A percentile compares a stretch with the other conserved stretches of the same genome.
Evolutionary conservation across 2,329 filamentous ascomycete genomes (phyloP).

Genomic region (Penicillium sp.): DNA sequence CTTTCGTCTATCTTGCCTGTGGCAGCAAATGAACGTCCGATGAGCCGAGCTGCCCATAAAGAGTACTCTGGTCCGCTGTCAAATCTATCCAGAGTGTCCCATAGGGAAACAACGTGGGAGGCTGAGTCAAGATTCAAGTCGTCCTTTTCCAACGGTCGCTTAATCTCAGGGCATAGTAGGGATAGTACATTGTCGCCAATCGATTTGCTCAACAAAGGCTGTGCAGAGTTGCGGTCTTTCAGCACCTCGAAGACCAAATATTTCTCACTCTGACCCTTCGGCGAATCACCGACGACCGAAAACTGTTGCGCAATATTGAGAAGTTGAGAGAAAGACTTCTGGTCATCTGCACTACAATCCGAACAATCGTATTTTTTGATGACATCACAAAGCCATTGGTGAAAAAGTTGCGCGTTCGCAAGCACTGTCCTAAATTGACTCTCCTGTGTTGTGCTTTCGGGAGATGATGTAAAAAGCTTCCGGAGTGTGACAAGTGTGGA

Average conservation of each 20-base stretch:
- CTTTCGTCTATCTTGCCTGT: slow-evolving; percentile 62
- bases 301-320: slow-evolving; percentile 68
- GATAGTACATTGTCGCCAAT: slow-evolving; percentile 49
- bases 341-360: slow-evolving; percentile 49
- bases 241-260: slow-evolving; percentile 77
- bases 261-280: slow-evolving; percentile 72
- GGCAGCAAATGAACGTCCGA: slow-evolving; percentile 80
- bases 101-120: slow-evolving; percentile 65
- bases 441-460: slow-evolving; percentile 80
- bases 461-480: slow-evolving; percentile 70
- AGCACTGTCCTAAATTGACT: slow-evolving; percentile 77
- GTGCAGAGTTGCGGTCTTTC: slow-evolving; percentile 64
- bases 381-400: slow-evolving; percentile 73
- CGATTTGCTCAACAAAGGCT: slow-evolving; percentile 71
- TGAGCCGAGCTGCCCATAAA: slow-evolving; percentile 79
- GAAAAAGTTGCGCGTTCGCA: slow-evolving; percentile 72
- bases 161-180: slow-evolving; percentile 71
- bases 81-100: slow-evolving; percentile 70
- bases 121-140: slow-evolving; percentile 60
- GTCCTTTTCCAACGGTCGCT: slow-evolving; percentile 54
- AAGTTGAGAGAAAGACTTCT: slow-evolving; percentile 65
- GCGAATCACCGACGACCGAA: slow-evolving; percentile 67
- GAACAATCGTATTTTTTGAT: slow-evolving; percentile 63
- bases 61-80: slow-evolving; percentile 68
- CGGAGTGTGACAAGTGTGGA: slow-evolving; percentile 77